Percentiles rank a stretch among this genome's conserved stretches.
These are phyloP conservation scores for Malus hybrid DNA, from an alignment of 331 rosid species.

Conservation along the genomic window DNA sequence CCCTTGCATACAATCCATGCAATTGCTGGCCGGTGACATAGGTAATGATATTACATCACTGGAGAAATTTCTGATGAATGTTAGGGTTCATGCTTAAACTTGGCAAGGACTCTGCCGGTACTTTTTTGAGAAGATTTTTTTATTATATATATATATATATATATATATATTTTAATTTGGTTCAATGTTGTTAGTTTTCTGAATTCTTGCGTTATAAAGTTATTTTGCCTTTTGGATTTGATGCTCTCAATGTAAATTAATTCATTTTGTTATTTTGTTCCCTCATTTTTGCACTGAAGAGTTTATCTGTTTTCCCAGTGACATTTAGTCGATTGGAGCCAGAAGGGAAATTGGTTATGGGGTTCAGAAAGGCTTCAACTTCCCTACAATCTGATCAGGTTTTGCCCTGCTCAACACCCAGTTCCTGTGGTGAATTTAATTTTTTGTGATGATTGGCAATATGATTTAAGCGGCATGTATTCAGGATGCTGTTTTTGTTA, in stretches of 20 bases:
- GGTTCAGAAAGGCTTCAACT: constrained; percentile 87
- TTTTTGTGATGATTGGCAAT: background rate
- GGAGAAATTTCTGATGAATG: constrained; percentile 8
- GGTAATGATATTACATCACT: constrained; percentile 38
- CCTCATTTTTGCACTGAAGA: constrained; percentile 30
- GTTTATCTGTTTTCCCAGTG: constrained; percentile 44
- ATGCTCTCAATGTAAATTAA: constrained; percentile 3
- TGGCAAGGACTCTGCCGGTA: background rate
- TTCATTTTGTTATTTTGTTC: background rate
- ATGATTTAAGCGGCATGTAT: constrained; percentile 1
- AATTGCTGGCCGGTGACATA: constrained; percentile 97
- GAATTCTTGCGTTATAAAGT: constrained; percentile 1
- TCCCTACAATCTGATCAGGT: constrained; percentile 77
- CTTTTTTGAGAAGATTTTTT: constrained; percentile 2
- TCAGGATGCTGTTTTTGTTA: background rate
- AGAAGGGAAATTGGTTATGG: constrained; percentile 97
- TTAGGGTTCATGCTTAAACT: constrained; percentile 15
- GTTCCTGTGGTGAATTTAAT: constrained; percentile 6
- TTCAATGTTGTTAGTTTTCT: constrained; percentile 2
- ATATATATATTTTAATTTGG: background rate
- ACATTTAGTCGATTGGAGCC: constrained; percentile 99
- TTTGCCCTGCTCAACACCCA: constrained; percentile 19
- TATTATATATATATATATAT: too few relatives aligned
- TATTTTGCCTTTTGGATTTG: background rate
- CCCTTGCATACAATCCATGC: constrained; percentile 99